Conservation (phyloP, 768 basidiomycete species). For the Tylopilus sp. region DNA sequence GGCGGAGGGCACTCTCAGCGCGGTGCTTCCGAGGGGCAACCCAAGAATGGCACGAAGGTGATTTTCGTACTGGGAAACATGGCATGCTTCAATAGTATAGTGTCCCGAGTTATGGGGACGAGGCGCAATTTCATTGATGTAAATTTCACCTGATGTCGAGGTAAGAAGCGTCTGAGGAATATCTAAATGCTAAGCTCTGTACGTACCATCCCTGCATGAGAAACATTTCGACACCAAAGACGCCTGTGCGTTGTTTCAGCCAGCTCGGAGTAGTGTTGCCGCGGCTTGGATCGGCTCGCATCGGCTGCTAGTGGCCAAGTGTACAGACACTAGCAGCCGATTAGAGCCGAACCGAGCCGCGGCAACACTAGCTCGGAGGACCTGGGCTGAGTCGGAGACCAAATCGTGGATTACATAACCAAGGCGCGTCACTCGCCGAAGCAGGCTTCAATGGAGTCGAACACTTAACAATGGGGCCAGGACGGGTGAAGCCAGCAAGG, state of each 20-base stretch:
- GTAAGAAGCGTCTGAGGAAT: neutral
- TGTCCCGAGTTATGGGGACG: slow-evolving; percentile 98
- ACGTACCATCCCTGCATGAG: slow-evolving; percentile 76
- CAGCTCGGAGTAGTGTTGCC: no score
- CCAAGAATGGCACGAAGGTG: slow-evolving; percentile 92
- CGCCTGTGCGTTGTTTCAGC: slow-evolving; percentile 83
- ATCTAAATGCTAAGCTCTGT: slow-evolving; percentile 13
- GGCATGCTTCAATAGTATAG: slow-evolving; percentile 96
- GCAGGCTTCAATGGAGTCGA: neutral
- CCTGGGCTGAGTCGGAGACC: no score
- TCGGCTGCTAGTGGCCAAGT: no score
- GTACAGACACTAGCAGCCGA: no score
- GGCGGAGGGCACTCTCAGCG: slow-evolving; percentile 79
- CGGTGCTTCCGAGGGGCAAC: slow-evolving; percentile 85
- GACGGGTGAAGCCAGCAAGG: slow-evolving; percentile 33
- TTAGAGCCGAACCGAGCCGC: no score
- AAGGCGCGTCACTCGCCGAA: no score
- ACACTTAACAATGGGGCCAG: slow-evolving; percentile 20
- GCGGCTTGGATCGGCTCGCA: no score
- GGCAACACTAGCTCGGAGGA: no score
- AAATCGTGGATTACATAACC: no score
- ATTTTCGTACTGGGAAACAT: slow-evolving; percentile 96
- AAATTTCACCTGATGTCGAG: slow-evolving; percentile 54
- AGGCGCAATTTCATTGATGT: slow-evolving; percentile 96
- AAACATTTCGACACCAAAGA: slow-evolving; percentile 99